phyloP scores from a whole-genome alignment of 2,329 filamentous ascomycete genomes.

The Cladosporium sp. region DNA sequence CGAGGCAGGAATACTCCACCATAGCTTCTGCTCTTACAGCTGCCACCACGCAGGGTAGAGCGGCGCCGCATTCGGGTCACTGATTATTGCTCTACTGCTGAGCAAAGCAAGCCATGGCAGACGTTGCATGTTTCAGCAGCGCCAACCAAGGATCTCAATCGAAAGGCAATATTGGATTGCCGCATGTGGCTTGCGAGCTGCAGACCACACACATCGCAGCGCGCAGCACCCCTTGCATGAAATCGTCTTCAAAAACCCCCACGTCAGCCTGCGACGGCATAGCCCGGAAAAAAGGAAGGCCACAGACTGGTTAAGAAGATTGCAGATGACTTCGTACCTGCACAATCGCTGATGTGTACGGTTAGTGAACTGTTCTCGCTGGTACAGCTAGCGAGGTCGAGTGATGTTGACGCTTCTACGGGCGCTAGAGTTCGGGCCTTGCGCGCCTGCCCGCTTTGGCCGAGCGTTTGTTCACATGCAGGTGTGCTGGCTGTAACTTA shows the following conservation, averaged over 20 bases:
- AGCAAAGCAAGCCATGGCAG: neutral
- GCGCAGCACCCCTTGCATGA: constrained; percentile 11
- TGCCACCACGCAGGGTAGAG: neutral
- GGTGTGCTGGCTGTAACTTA: neutral
- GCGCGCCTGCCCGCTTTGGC: constrained; percentile 5
- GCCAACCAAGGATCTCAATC: neutral
- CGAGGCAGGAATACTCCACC: neutral
- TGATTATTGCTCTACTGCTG: neutral
- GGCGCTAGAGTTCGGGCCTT: constrained; percentile 6
- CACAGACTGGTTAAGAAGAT: neutral
- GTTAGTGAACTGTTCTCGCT: too few species aligned
- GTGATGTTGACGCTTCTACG: constrained; percentile 8
- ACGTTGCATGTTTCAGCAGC: constrained; percentile 11
- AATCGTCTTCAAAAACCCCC: neutral
- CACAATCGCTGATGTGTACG: too few species aligned
- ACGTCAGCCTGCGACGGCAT: constrained; percentile 7
- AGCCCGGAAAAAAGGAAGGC: neutral
- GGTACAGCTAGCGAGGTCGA: constrained; percentile 4
- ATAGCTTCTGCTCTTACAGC: constrained; percentile 3
- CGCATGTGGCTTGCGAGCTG: constrained; percentile 9
- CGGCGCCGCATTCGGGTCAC: neutral
- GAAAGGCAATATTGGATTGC: constrained; percentile 1
- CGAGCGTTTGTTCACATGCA: neutral
- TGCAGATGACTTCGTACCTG: too few species aligned
- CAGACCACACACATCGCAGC: constrained; percentile 7